Evolutionary conservation across 192 early-diverging fungal species (phyloP).

Genomic region (Linnemannia zychae): DNA sequence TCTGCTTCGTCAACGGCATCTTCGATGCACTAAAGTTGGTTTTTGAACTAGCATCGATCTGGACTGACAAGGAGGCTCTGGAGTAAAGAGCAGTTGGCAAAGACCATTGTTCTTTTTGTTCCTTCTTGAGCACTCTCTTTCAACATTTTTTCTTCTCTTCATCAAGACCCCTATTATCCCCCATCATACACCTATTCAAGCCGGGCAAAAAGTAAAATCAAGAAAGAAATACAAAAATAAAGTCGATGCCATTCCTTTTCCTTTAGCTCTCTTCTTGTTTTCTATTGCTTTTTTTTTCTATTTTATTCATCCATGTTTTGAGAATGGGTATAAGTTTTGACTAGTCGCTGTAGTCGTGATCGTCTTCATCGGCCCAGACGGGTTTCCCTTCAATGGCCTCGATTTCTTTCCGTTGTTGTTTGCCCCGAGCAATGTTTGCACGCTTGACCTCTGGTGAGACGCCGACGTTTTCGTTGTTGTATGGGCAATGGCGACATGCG

Average conservation of each 20-base stretch:
- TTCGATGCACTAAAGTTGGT: not conserved
- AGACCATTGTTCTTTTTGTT: not conserved
- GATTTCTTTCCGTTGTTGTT: slow-evolving; percentile 42
- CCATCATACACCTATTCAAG: not conserved
- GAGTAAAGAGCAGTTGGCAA: not conserved
- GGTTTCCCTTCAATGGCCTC: slow-evolving; percentile 54
- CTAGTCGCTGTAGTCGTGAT: slow-evolving; percentile 39
- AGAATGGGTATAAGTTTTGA: not conserved
- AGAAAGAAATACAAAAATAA: not conserved
- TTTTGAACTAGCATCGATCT: not conserved
- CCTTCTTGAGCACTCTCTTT: not conserved
- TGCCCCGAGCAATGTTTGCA: slow-evolving; percentile 41
- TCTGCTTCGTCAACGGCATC: slow-evolving; percentile 19
- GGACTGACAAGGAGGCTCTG: not conserved
- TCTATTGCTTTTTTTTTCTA: not conserved
- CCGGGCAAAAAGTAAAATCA: not conserved
- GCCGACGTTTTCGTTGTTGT: slow-evolving; percentile 70
- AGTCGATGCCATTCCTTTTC: not conserved
- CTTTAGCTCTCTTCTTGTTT: not conserved
- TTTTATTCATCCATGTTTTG: not conserved
- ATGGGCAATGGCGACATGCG: slow-evolving; percentile 77
- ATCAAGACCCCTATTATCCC: not conserved
- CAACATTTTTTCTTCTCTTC: not conserved
- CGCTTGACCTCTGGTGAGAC: slow-evolving; percentile 63
- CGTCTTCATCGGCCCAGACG: slow-evolving; percentile 48